These are phyloP conservation scores for Colletotrichum ledebouriae DNA, from an alignment of 2,329 filamentous ascomycete species.

Conservation along the genomic window DNA sequence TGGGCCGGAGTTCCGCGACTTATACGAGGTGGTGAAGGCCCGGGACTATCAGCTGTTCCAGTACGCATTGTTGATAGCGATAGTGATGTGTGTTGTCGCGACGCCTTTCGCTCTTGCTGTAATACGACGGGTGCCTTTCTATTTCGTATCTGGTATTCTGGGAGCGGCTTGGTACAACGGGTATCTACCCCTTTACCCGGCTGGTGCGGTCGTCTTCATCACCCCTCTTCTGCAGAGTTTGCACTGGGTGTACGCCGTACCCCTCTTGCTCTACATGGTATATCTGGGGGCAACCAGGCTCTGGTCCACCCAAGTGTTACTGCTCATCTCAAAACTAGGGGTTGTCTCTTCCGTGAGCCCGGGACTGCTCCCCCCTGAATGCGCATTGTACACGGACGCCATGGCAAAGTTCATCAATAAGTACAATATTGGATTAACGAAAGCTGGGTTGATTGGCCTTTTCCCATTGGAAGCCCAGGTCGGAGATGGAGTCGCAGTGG, in stretches of 20 bases:
- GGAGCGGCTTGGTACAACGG: neutral
- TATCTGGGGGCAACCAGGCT: neutral
- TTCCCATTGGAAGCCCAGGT: slow-evolving; percentile 2
- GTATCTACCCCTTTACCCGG: neutral
- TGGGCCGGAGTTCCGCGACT: neutral
- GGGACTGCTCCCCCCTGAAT: neutral
- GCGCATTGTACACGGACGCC: neutral
- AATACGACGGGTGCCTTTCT: neutral
- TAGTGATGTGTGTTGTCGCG: neutral
- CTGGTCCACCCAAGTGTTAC: neutral
- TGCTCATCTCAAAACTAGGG: neutral
- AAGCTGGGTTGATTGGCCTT: slow-evolving; percentile 10
- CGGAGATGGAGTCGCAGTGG: slow-evolving; percentile 2
- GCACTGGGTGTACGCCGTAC: neutral
- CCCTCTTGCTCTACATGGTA: neutral
- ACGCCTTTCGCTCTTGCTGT: neutral
- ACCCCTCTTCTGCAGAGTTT: neutral
- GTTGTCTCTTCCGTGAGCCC: neutral
- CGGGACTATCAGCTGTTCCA: neutral
- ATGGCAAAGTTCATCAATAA: neutral
- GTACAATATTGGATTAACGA: slow-evolving; percentile 2
- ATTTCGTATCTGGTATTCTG: neutral
- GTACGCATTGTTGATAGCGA: neutral
- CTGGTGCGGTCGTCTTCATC: neutral
- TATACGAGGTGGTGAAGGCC: neutral